Evolutionary conservation across 768 basidiomycete genomes (phyloP).

Genomic region (Tulasnella sp.): DNA sequence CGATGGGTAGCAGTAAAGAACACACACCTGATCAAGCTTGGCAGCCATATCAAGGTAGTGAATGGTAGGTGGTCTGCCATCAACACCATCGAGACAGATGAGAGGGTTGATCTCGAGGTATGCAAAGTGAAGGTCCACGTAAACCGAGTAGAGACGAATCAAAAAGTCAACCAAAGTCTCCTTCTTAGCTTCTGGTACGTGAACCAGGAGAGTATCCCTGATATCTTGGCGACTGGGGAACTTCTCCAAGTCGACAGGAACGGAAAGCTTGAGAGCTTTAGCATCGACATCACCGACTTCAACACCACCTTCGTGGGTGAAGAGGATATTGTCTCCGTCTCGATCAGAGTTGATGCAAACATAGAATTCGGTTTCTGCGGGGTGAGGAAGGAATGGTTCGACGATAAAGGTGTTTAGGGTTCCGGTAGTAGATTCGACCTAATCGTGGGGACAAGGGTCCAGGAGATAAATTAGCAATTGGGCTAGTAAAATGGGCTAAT

Average conservation of each 20-base stretch:
- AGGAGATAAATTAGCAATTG: conserved; percentile 10
- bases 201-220: conserved; percentile 58
- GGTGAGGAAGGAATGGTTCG: conserved; percentile 97
- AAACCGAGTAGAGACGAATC: conserved; percentile 87
- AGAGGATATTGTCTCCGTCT: conserved; percentile 91
- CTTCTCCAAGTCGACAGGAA: conserved; percentile 56
- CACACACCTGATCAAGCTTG: conserved; percentile 75
- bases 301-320: conserved; percentile 98
- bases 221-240: conserved; percentile 79
- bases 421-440: conserved; percentile 92
- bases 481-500: not conserved
- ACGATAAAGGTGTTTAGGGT: conserved; percentile 96
- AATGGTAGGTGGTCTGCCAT: conserved; percentile 59
- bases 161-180: conserved; percentile 92
- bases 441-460: conserved; percentile 8
- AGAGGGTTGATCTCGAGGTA: conserved; percentile 99
- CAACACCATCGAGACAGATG: conserved; percentile 74
- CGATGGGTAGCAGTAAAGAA: not conserved
- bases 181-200: conserved; percentile 67
- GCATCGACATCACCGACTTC: conserved; percentile 98
- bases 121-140: conserved; percentile 97
- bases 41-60: conserved; percentile 99
- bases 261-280: conserved; percentile 79
- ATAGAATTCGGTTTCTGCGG: conserved; percentile 89
- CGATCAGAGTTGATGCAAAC: conserved; percentile 95